phyloP scores from a whole-genome alignment of 1,284 basidiomycete genomes.

The Ceratobasidium sp. region DNA sequence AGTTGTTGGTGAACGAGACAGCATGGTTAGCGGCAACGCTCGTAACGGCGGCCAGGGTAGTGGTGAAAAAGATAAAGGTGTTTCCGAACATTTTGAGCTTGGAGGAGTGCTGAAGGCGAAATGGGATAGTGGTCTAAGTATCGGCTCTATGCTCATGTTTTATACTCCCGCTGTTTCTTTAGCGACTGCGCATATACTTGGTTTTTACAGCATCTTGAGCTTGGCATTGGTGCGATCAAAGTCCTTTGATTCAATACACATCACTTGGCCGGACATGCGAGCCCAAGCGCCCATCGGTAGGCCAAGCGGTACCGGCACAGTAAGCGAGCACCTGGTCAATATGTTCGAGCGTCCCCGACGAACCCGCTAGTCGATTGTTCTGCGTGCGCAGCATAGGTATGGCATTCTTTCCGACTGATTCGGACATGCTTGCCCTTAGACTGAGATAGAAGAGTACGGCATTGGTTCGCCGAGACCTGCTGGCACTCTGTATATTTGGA shows the following conservation, averaged over 20 bases:
- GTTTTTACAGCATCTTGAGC: not conserved
- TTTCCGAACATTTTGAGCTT: constrained; percentile 16
- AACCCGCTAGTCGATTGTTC: too few species aligned
- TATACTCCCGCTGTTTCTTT: not conserved
- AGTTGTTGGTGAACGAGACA: constrained; percentile 21
- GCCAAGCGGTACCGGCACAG: not conserved
- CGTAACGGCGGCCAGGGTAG: constrained; percentile 5
- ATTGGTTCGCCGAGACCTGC: too few species aligned
- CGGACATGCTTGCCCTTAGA: too few species aligned
- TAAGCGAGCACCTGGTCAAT: not conserved
- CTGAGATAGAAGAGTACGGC: too few species aligned
- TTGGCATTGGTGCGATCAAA: not conserved
- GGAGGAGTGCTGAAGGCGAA: not conserved
- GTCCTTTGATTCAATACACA: not conserved
- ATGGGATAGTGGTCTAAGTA: constrained; percentile 3
- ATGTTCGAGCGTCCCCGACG: not conserved
- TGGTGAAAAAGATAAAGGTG: not conserved
- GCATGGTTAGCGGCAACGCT: constrained; percentile 14
- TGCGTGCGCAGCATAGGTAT: too few species aligned
- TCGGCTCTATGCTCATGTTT: not conserved
- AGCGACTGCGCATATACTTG: not conserved
- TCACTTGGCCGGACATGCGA: not conserved
- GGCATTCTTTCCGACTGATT: too few species aligned
- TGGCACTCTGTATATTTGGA: too few species aligned
- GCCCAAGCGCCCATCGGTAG: not conserved